These are phyloP conservation scores for Arabidopsis suecica DNA, from an alignment of 345 rosid genomes.

Conservation along the genomic window DNA sequence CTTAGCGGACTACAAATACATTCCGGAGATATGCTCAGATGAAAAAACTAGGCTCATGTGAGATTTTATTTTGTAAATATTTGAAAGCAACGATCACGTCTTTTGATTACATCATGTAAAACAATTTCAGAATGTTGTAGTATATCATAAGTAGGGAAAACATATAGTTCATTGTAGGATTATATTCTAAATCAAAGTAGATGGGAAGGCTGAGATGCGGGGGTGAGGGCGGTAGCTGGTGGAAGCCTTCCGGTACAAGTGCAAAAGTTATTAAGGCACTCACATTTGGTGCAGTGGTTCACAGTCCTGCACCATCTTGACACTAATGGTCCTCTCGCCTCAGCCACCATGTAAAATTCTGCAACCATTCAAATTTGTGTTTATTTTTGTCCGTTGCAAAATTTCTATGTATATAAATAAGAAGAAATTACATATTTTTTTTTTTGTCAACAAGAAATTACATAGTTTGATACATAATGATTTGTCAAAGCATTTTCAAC, in stretches of 20 bases:
- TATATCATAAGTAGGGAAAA: neutral
- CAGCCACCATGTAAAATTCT: slow-evolving; percentile 12
- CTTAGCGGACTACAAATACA: slow-evolving; percentile 40
- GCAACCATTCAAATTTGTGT: slow-evolving; percentile 2
- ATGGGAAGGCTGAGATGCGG: neutral
- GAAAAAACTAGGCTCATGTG: slow-evolving; percentile 24
- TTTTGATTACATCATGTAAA: slow-evolving; percentile 11
- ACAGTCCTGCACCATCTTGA: neutral
- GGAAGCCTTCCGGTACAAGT: neutral
- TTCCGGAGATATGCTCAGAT: slow-evolving; percentile 42
- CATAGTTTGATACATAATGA: neutral
- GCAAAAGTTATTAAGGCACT: neutral
- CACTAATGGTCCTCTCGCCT: slow-evolving; percentile 21
- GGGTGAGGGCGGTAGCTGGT: neutral
- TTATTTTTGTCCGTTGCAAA: neutral
- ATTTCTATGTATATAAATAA: neutral
- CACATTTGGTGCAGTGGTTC: slow-evolving; percentile 11
- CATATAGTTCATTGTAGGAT: neutral
- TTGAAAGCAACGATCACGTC: slow-evolving; percentile 6
- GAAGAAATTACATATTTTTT: neutral
- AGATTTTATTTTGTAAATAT: slow-evolving; percentile 22
- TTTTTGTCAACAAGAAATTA: neutral
- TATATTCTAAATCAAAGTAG: neutral
- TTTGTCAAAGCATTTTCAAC: no score
- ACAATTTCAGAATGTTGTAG: slow-evolving; percentile 7